phyloP scores from a whole-genome alignment of 148 eudicot genomes.

The Rhododendron mucronatum region DNA sequence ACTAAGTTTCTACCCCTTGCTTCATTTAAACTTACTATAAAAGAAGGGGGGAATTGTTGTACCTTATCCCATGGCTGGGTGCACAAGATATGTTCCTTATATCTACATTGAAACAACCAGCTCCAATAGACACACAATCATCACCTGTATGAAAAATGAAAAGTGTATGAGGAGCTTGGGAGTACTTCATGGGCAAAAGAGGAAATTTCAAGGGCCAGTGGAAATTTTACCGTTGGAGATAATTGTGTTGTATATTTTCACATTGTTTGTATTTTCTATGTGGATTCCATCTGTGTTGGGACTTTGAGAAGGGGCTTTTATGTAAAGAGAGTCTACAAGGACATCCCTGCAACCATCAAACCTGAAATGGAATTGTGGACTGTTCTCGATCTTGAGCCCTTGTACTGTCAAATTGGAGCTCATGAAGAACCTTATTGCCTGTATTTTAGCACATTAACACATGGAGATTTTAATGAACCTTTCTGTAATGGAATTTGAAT shows the following conservation, averaged over 20 bases:
- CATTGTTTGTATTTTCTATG: conserved; percentile 69
- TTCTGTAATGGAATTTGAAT: background rate
- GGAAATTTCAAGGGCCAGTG: background rate
- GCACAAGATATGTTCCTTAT: conserved; percentile 86
- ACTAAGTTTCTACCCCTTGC: background rate
- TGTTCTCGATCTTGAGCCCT: conserved; percentile 59
- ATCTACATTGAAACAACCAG: conserved; percentile 71
- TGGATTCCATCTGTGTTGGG: conserved; percentile 98
- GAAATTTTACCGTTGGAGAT: conserved; percentile 61
- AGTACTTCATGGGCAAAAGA: background rate
- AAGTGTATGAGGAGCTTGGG: background rate
- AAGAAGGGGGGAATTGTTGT: background rate
- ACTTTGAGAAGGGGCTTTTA: conserved; percentile 60
- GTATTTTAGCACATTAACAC: background rate
- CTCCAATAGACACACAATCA: conserved; percentile 91
- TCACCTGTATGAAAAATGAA: conserved; percentile 44
- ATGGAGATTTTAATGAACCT: background rate
- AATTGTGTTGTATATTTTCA: conserved; percentile 59
- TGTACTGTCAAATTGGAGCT: conserved; percentile 58
- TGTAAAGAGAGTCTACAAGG: conserved; percentile 48
- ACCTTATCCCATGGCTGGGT: conserved; percentile 95
- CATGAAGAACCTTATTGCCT: conserved; percentile 79
- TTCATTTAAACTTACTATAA: no score
- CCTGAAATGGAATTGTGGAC: conserved; percentile 86
- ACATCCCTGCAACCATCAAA: conserved; percentile 65